A percentile compares a stretch with the other conserved stretches of the same genome.
phyloP scores from a whole-genome alignment of 2,329 filamentous ascomycete genomes.

The Botrytis fragariae region DNA sequence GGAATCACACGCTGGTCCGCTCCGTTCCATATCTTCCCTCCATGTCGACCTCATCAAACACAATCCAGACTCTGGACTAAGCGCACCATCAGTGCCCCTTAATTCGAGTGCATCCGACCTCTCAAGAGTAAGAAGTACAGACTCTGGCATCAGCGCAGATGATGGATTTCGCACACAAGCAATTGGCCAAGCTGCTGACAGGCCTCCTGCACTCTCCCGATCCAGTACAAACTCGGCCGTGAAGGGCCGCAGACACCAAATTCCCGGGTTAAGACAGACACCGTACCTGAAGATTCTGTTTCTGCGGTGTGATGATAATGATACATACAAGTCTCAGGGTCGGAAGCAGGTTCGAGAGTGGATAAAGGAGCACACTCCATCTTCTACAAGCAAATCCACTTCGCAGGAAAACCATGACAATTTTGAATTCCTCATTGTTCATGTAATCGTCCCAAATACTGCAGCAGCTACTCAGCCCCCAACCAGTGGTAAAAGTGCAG shows the following conservation, averaged over 20 bases:
- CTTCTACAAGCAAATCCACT: constrained; percentile 55
- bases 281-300: constrained; percentile 91
- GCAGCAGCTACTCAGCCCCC: constrained; percentile 75
- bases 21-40: constrained; percentile 90
- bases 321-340: constrained; percentile 80
- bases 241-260: constrained; percentile 79
- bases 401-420: constrained; percentile 92
- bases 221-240: constrained; percentile 34
- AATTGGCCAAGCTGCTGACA: constrained; percentile 43
- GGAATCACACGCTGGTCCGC: constrained; percentile 88
- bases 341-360: constrained; percentile 82
- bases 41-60: constrained; percentile 78
- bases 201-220: constrained; percentile 26
- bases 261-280: constrained; percentile 86
- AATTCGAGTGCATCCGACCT: constrained; percentile 37
- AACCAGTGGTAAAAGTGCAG: constrained; percentile 51
- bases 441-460: constrained; percentile 87
- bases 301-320: constrained; percentile 91
- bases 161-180: constrained; percentile 62
- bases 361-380: constrained; percentile 74
- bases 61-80: constrained; percentile 45
- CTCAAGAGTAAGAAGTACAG: constrained; percentile 40
- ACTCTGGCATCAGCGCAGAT: constrained; percentile 43
- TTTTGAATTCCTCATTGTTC: constrained; percentile 91
- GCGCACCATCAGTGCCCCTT: constrained; percentile 40